phyloP scores from a whole-genome alignment of 768 basidiomycete species.

The Dentipellis sp. region DNA sequence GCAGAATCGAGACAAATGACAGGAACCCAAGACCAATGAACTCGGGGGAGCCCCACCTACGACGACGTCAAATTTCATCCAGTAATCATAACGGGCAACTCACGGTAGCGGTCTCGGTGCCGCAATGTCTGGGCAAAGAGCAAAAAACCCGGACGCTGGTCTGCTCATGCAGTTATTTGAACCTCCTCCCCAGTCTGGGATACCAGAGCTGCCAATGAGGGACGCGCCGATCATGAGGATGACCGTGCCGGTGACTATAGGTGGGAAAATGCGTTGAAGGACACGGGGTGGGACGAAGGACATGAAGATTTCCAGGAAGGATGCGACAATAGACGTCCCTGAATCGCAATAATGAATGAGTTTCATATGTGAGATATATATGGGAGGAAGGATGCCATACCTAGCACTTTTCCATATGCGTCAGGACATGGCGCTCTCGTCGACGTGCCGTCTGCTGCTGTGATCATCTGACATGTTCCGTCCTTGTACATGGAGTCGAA shows the following conservation, averaged over 20 bases:
- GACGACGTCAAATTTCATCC: background rate
- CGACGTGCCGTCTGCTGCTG: slow-evolving; percentile 46
- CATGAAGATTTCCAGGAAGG: slow-evolving; percentile 72
- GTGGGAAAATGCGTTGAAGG: slow-evolving; percentile 65
- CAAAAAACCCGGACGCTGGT: slow-evolving; percentile 59
- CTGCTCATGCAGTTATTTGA: slow-evolving; percentile 57
- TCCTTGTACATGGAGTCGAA: slow-evolving; percentile 71
- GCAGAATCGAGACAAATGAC: slow-evolving; percentile 64
- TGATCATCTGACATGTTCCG: slow-evolving; percentile 63
- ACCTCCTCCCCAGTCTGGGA: slow-evolving; percentile 80
- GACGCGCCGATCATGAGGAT: slow-evolving; percentile 75
- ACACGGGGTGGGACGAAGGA: slow-evolving; percentile 62
- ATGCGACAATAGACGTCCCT: slow-evolving; percentile 73
- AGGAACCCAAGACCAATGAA: slow-evolving; percentile 86
- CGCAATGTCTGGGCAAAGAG: slow-evolving; percentile 59
- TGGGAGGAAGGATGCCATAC: slow-evolving; percentile 23
- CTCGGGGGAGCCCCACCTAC: slow-evolving; percentile 70
- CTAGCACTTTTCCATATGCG: slow-evolving; percentile 71
- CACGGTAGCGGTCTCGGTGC: slow-evolving; percentile 63
- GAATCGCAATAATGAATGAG: background rate
- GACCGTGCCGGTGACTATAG: slow-evolving; percentile 75
- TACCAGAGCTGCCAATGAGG: slow-evolving; percentile 65
- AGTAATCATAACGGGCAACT: slow-evolving; percentile 12
- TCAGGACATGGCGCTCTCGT: slow-evolving; percentile 62
- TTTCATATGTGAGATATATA: background rate